Percentiles rank a stretch among this genome's conserved stretches.
Conservation (phyloP, 164 flowering plant genomes). For the Piper longum region DNA sequence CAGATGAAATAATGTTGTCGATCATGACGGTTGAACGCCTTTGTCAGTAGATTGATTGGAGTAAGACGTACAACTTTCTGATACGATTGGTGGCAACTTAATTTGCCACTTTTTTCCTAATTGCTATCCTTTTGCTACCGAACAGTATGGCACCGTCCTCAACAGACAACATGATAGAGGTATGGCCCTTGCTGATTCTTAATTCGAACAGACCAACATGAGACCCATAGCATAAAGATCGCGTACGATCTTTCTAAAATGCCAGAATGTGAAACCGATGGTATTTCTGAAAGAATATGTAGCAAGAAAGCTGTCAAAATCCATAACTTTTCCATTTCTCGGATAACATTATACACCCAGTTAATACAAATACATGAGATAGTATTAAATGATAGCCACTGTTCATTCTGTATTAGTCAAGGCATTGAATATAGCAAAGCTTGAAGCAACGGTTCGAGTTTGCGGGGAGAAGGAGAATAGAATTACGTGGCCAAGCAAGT, state of each 20-base stretch:
- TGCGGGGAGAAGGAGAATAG: slow-evolving; percentile 23
- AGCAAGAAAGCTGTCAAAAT: too few relatives aligned
- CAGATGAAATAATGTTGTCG: neutral
- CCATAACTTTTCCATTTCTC: too few relatives aligned
- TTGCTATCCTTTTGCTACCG: neutral
- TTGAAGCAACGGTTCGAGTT: slow-evolving; percentile 67
- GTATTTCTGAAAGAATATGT: too few relatives aligned
- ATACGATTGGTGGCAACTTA: neutral
- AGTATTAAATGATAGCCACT: neutral
- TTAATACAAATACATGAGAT: too few relatives aligned
- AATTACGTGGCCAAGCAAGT: slow-evolving; percentile 76
- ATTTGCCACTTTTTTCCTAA: neutral
- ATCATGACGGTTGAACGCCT: neutral
- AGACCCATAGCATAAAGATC: too few relatives aligned
- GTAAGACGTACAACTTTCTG: neutral
- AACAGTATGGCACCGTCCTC: neutral
- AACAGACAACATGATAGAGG: too few relatives aligned
- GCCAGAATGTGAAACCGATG: too few relatives aligned
- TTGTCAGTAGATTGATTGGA: neutral
- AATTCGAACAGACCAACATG: too few relatives aligned
- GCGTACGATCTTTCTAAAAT: too few relatives aligned
- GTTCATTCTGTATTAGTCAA: slow-evolving; percentile 31
- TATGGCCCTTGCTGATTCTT: too few relatives aligned
- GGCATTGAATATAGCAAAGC: slow-evolving; percentile 63
- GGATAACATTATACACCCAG: too few relatives aligned